Evolutionary conservation across 352 stramenopile genomes (phyloP), one percentile per base, ranked within the genome.

Genomic region (Globisporangium ultimum): DNA sequence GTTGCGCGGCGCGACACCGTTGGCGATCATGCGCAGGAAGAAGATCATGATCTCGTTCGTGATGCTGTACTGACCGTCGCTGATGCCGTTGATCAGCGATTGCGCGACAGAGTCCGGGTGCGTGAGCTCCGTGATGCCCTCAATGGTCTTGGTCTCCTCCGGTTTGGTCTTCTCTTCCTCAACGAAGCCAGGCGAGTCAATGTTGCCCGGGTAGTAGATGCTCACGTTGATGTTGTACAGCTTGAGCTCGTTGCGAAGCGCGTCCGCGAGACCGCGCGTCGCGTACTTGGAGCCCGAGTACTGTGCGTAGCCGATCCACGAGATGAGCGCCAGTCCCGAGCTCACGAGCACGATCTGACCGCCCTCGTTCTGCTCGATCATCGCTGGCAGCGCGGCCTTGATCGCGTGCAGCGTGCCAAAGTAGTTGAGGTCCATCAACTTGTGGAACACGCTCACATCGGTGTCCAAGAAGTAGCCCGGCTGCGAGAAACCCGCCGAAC

Each of bases 361-460:
- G 45, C 70, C 69, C 58, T 91, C 71, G 56, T 70, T 63, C 38
- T 75, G 70, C 40, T 74, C 50, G 40, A 93, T 68, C 84, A 96
- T 94, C 11, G 73, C 73, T 17, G 84, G 84, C 47, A 96, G 64
- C n/a, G 80, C 83, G 14, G 84, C 84, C 61, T 93, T 92, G 56
- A 93, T 79, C 15, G 78, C 62, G 65, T 94, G 70, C 28, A 96
- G 66, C 47, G 81, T 80, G 34, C 84, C 84, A 59, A 96, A 91
- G 75, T 93, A 96, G 68, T 96, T 93, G 51, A 94, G 70, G 54
- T 94, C 82, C 80, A 94, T 94, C 49, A 87, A 86, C 68, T 82
- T 79, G 68, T 71, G 81, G 73, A 81, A 86, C 15, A 91, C 67
- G 46, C 63, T 73, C 48, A 92, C 67, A 38, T 91, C 80, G 49